Base-by-base conservation (phyloP, 2,329 filamentous ascomycete genomes). In the Penicillium rolfsii region DNA sequence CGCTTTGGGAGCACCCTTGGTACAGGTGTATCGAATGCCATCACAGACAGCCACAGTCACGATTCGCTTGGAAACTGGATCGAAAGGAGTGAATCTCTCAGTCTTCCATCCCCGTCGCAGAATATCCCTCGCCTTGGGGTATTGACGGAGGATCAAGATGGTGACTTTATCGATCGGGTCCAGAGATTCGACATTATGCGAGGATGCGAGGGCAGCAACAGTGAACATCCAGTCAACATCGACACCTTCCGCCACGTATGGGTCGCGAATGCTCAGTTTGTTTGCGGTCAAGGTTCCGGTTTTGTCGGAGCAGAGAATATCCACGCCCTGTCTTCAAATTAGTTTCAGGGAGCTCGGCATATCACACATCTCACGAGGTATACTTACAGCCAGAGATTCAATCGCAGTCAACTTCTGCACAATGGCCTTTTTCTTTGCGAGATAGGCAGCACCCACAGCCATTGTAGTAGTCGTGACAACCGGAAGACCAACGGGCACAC, bases 141-240 rank as follows among this genome's bases (percentile, higher is more conserved):
- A 91, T 64, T 87, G 84, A 77, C 90, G 87, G 65, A 92, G 85
- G 38, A 88, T 89, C 52, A 91, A 81, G 64, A 92, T 88, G 59
- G 88, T 91, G 68, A 92, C 87, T 78, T 91, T 92, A 78, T 92
- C 89, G 70, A 92, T 92, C 33, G 89, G 89, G 74, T 92, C 89
- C 59, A 92, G 84, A 41, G 88, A 89, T 78, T 90, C 89, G 76
- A 90, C 84, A 77, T 91, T 92, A 80, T 92, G 89, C 36, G 89
- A 91, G 43, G 89, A 91, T 54, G 89, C 89, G 24, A 92, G 83
- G 59, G 88, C 89, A 60, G 89, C 89, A 64, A 90, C 89, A 57
- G 89, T 89, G 86, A 92, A 91, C 88, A 92, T 91, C 89, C 89
- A 92, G 80, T 91, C 89, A 73, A 91, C 84, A 74, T 91, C 89